Base-by-base conservation (phyloP, 495 filamentous ascomycete species). In the Cladorrhinum samala region DNA sequence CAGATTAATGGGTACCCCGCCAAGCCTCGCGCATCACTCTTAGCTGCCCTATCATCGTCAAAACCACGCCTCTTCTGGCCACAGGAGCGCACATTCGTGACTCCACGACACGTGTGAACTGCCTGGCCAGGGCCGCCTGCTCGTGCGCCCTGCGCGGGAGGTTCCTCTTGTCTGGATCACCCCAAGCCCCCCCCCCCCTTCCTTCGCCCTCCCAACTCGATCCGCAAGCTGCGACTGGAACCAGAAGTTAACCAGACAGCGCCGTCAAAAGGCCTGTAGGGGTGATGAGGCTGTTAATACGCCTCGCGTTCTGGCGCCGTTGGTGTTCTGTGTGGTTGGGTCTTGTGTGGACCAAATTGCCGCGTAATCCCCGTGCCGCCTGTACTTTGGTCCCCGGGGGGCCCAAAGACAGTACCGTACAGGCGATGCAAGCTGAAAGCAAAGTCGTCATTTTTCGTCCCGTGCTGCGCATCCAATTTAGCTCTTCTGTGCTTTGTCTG, bases 71-170 rank as follows among this genome's bases (percentile, higher is more conserved):
- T 20, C 27, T 33, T 11, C 27, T 33, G 18, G 41, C 39, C 27
- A 23, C 47, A 55, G 3, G 30, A 50, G 7, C 47, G 20, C 27
- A n/a, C 8, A 20, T 14, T 25, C 19, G 49, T 39, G 46, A 40
- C 44, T 33, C 47, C 47, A 50, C 17, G 21, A 40, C 53, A 55
- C 53, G 53, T 55, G 53, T 30, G 47, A 7, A 9, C 7, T 24
- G 37, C 13, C 27, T 39, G 16, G 47, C 18, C 30, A 52, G 46
- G 19, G 1, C 33, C 23, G 48, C 44, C 27, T 36, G 41, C 42
- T 40, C 23, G 47, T 21, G 27, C 18, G 17, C 16, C 16, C 36
- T 37, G 47, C 50, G 23, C 47, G 44, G 53, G 30, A 21, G 39
- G 45, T 33, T 40, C 30, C 40, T 38, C 19, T 38, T 33, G 27